A percentile compares a stretch with the other conserved stretches of the same genome.
Conservation (phyloP, 805 yeast species). For the Saturnispora hagleri region DNA sequence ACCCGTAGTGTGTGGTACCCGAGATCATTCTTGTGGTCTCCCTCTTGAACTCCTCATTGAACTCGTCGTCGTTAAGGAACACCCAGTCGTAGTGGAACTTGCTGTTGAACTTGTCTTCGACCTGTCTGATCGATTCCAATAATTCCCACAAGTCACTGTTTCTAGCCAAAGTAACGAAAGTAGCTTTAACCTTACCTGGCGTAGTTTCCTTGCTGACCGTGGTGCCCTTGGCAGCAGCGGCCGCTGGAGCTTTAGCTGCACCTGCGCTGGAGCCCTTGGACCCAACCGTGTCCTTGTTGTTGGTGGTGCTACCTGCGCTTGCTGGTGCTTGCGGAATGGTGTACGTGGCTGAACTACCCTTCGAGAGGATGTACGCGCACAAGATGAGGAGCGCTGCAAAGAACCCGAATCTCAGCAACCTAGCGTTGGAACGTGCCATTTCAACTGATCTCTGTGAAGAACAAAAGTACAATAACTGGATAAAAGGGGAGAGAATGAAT, state of each 20-base stretch:
- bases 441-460: background rate
- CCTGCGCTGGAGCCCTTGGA: background rate
- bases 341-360: slow-evolving; percentile 34
- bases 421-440: slow-evolving; percentile 41
- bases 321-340: slow-evolving; percentile 8
- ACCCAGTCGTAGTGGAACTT: slow-evolving; percentile 90
- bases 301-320: background rate
- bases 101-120: slow-evolving; percentile 84
- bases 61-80: slow-evolving; percentile 80
- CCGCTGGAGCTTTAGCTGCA: slow-evolving; percentile 10
- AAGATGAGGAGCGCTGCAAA: slow-evolving; percentile 37
- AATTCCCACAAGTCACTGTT: slow-evolving; percentile 60
- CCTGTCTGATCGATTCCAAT: slow-evolving; percentile 56
- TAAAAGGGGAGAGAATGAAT: background rate
- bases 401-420: slow-evolving; percentile 38
- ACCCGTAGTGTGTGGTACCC: slow-evolving; percentile 71
- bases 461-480: background rate
- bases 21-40: slow-evolving; percentile 60
- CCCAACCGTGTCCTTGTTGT: background rate
- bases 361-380: slow-evolving; percentile 40
- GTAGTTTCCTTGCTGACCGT: slow-evolving; percentile 1
- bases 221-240: background rate
- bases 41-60: slow-evolving; percentile 69
- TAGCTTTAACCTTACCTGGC: slow-evolving; percentile 50
- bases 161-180: slow-evolving; percentile 74